phyloP scores from a whole-genome alignment of 352 stramenopile species.

The Blastocystis sp. region DNA sequence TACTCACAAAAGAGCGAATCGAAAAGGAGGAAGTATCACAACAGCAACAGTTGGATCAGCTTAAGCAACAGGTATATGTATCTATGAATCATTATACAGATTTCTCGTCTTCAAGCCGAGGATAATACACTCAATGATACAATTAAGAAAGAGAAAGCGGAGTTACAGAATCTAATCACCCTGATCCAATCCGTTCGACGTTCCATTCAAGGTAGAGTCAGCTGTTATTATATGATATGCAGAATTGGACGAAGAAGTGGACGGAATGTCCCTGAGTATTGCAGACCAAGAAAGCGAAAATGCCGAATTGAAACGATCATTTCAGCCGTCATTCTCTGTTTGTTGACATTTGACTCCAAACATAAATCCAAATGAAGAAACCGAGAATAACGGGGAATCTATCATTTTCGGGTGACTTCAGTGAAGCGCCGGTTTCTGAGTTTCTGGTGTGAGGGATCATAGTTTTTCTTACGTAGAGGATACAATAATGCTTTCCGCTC shows the following conservation, averaged over 20 bases:
- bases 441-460: background rate
- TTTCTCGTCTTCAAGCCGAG: background rate
- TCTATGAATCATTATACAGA: background rate
- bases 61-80: background rate
- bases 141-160: background rate
- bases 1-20: background rate
- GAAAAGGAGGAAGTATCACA: background rate
- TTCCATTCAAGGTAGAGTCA: background rate
- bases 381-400: background rate
- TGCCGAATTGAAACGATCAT: background rate
- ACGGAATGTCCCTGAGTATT: background rate
- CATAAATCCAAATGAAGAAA: background rate
- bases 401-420: background rate
- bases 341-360: background rate
- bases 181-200: background rate
- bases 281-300: background rate
- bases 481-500: background rate
- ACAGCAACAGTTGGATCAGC: background rate
- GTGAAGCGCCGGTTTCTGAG: background rate
- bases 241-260: background rate
- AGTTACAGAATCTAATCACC: background rate
- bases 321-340: background rate
- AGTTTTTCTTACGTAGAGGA: background rate
- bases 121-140: background rate
- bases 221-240: background rate